Evolutionary conservation across 345 rosid genomes (phyloP).

Genomic region (Gossypium longicalyx): DNA sequence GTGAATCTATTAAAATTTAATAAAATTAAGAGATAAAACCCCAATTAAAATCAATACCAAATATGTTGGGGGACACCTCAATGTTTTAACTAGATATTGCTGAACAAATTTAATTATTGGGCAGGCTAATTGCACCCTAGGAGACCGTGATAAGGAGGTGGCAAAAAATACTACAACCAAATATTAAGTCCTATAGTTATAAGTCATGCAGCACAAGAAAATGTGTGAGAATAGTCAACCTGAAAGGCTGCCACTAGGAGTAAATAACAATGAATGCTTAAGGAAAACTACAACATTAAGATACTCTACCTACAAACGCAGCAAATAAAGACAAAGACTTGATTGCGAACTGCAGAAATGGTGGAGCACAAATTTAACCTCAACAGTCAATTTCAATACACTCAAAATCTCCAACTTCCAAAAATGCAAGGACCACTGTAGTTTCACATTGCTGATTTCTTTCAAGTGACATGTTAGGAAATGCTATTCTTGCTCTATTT

Average conservation of each 20-base stretch:
- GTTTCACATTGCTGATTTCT: neutral
- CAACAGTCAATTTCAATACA: neutral
- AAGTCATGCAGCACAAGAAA: neutral
- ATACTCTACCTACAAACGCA: neutral
- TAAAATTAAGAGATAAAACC: too few relatives aligned
- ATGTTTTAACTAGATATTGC: too few relatives aligned
- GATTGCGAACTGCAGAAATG: conserved; percentile 3
- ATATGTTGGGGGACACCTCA: too few relatives aligned
- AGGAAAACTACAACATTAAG: conserved; percentile 1
- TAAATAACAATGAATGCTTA: neutral
- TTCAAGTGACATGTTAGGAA: neutral
- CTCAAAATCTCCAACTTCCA: neutral
- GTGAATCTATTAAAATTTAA: too few relatives aligned
- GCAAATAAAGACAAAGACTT: conserved; percentile 6
- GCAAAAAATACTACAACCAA: neutral
- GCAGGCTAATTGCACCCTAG: neutral
- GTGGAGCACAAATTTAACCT: conserved; percentile 4
- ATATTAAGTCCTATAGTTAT: neutral
- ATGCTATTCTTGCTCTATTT: neutral
- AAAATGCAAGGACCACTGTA: neutral
- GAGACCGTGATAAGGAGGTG: neutral
- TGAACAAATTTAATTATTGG: neutral
- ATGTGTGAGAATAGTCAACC: neutral
- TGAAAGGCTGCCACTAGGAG: neutral
- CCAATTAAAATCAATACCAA: too few relatives aligned